A percentile compares a stretch with the other conserved stretches of the same genome.
Evolutionary conservation across 495 filamentous ascomycete species (phyloP).

Genomic region (Penicillium egyptiacum): DNA sequence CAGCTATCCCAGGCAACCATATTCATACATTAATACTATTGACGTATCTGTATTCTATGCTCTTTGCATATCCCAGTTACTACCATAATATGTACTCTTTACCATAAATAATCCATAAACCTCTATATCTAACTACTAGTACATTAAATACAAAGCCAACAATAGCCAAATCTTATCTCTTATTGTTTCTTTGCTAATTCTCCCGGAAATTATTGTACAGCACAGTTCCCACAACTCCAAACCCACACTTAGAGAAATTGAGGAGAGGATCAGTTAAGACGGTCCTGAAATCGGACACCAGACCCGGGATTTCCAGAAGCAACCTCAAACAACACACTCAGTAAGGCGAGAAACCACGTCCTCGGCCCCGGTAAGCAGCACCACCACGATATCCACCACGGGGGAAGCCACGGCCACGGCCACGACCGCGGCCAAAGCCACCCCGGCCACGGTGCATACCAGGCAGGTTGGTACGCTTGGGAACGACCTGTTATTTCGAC

Average conservation of each 20-base stretch:
- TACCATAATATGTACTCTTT: too few species aligned
- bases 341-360: conserved; percentile 80
- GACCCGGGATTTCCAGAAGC: conserved; percentile 8
- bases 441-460: conserved; percentile 76
- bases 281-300: conserved; percentile 7
- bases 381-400: conserved; percentile 78
- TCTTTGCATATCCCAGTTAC: too few species aligned
- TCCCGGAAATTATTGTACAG: conserved; percentile 39
- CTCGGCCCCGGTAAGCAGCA: conserved; percentile 73
- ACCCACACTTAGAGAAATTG: conserved; percentile 23
- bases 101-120: too few species aligned
- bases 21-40: too few species aligned
- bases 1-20: neutral
- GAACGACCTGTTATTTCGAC: conserved; percentile 65
- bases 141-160: neutral
- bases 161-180: neutral
- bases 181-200: conserved; percentile 4
- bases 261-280: conserved; percentile 12
- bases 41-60: too few species aligned
- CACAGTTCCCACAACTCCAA: conserved; percentile 39
- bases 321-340: conserved; percentile 38
- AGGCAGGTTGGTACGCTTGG: conserved; percentile 95
- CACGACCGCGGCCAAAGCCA: conserved; percentile 45
- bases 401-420: conserved; percentile 66
- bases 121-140: neutral